Evolutionary conservation across 1,284 basidiomycete species (phyloP), one percentile per base, ranked within the genome.

Genomic region (Mycosarcoma mackinlayi): DNA sequence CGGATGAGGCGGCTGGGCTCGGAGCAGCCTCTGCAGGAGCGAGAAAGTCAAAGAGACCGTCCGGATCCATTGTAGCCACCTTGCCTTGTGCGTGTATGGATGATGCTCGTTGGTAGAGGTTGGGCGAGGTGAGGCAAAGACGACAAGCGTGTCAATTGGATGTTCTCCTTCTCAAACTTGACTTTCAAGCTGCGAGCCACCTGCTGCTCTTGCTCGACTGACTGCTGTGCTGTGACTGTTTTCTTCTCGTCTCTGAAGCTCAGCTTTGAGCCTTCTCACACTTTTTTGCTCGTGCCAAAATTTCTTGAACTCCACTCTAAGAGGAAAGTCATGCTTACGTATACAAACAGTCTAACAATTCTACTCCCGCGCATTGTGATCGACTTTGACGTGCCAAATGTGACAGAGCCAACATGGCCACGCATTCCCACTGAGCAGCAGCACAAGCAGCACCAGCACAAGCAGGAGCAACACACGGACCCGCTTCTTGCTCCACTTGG

Each of bases 21-120:
- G 61, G 40, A 14, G 61, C 53, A 24, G 60, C 58, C 47, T 64
- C 60, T 21, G 59, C 44, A 4, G 70, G 64, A 19, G 65, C 61
- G 35, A 73, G 56, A 39, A 73, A 73, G 44, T 73, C 70, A 19
- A 73, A 73, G 23, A 73, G 62, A 25, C 70, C 70, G 62, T 73
- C 70, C 33, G 70, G 70, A 65, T 73, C 70, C 70, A 73, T 73
- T 31, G 18, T 63, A 35, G 11, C 35, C 23, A 13, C 23, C 34
- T 10, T 0, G 13, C 8, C 8, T 25, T 38, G 16, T 31, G 6
- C 4, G 25, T n/a, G n/a, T n/a, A n/a, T n/a, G n/a, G 25, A 27
- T 25, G 38, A 30, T 42, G 21, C 38, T 45, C 35, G 60, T 41
- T 46, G 47, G 30, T 28, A 23, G 33, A 19, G 34, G 24, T 4